phyloP scores from a whole-genome alignment of 345 rosid species.

The Leavenworthia alabamica region DNA sequence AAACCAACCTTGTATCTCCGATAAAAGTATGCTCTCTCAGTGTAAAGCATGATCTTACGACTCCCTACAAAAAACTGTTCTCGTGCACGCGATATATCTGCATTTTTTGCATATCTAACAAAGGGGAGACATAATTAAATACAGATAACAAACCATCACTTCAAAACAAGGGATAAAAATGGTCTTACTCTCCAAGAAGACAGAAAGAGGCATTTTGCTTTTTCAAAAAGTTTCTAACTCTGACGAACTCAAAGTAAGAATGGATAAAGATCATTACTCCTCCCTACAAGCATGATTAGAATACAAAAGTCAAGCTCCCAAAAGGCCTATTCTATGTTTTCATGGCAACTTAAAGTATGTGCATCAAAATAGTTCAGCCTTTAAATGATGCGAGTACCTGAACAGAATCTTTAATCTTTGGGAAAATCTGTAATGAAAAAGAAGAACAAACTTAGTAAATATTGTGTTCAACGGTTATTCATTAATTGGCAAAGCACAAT shows the following conservation, averaged over 20 bases:
- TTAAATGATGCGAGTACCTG: constrained; percentile 45
- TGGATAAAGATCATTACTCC: constrained; percentile 78
- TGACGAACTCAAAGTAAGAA: constrained; percentile 83
- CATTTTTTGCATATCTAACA: constrained; percentile 57
- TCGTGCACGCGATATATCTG: constrained; percentile 78
- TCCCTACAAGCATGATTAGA: constrained; percentile 44
- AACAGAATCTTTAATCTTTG: constrained; percentile 79
- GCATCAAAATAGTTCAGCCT: constrained; percentile 7
- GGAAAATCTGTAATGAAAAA: constrained; percentile 68
- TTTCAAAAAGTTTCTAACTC: constrained; percentile 76
- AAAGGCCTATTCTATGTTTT: background rate
- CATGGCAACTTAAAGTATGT: background rate
- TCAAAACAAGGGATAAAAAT: background rate
- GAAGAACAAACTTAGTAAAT: constrained; percentile 26
- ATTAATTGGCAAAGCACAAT: background rate
- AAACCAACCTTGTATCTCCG: constrained; percentile 84
- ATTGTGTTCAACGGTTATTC: background rate
- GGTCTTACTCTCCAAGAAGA: constrained; percentile 74
- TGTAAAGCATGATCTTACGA: constrained; percentile 78
- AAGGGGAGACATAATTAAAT: background rate
- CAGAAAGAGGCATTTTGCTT: constrained; percentile 87
- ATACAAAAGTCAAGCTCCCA: constrained; percentile 12
- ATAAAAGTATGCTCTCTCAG: constrained; percentile 82
- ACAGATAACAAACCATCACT: background rate
- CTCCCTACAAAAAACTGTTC: constrained; percentile 63